Conservation (phyloP, 2,329 filamentous ascomycete species). For the Microdochium paspali region DNA sequence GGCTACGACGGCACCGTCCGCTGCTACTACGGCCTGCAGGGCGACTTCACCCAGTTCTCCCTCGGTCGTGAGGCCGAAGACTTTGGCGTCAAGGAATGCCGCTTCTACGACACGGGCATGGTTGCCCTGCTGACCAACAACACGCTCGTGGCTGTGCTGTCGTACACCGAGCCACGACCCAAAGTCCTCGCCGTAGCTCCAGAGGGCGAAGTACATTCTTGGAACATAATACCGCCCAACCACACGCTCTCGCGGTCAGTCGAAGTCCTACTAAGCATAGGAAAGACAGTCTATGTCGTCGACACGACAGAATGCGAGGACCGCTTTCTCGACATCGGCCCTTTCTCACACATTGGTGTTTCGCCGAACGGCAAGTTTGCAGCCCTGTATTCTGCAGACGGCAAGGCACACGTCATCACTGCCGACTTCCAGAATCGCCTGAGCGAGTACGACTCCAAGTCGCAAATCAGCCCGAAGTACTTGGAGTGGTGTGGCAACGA, state of each 20-base stretch:
- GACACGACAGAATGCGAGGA: slow-evolving; percentile 89
- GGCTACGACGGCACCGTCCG: slow-evolving; percentile 84
- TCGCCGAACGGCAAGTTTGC: slow-evolving; percentile 87
- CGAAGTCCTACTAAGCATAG: slow-evolving; percentile 81
- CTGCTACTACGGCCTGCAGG: slow-evolving; percentile 85
- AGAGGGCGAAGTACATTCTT: slow-evolving; percentile 72
- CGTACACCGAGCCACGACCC: slow-evolving; percentile 84
- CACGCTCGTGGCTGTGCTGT: slow-evolving; percentile 73
- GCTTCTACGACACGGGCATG: slow-evolving; percentile 88
- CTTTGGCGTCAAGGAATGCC: slow-evolving; percentile 76
- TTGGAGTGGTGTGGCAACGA: slow-evolving; percentile 96
- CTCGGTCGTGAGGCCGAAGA: slow-evolving; percentile 85
- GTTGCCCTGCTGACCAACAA: slow-evolving; percentile 89
- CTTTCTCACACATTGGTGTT: slow-evolving; percentile 82
- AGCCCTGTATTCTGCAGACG: slow-evolving; percentile 76
- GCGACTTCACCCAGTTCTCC: slow-evolving; percentile 90
- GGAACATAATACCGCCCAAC: slow-evolving; percentile 80
- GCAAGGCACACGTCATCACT: slow-evolving; percentile 84
- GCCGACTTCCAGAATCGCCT: slow-evolving; percentile 90
- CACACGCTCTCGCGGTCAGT: slow-evolving; percentile 88
- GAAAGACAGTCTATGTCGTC: slow-evolving; percentile 73
- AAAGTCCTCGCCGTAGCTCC: slow-evolving; percentile 70
- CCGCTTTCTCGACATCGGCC: slow-evolving; percentile 80
- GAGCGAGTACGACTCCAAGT: slow-evolving; percentile 84
- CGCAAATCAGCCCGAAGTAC: slow-evolving; percentile 75